Evolutionary conservation across 2,329 filamentous ascomycete species (phyloP), one percentile per base, ranked within the genome.

Genomic region (Gnomoniopsis smithogilvyi): DNA sequence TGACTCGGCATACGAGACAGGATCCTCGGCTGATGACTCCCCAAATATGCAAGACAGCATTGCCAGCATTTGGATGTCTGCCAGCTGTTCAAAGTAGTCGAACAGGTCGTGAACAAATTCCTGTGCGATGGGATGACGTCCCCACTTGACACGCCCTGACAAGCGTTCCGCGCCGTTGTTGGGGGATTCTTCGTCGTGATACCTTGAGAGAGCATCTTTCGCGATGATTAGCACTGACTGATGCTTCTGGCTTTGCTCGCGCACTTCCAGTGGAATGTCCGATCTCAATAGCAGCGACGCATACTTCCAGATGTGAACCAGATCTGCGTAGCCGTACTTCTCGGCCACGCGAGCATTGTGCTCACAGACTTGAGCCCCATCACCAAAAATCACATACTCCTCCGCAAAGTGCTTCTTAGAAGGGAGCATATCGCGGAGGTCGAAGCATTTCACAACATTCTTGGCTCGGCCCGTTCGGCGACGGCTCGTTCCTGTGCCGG

Each of bases 271-370:
- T 1, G 89, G 90, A 30, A 93, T 87, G 48, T 91, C 86, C 65
- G 90, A 89, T 64, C 87, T 86, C 49, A 98, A 76, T 6, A 98
- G 79, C 59, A 97, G 78, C 19, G 85, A 88, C 56, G 92, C 80
- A 64, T 97, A 88, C 51, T 84, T 85, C 95, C 95, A 99, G 7
- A 96, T 84, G 65, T 92, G 85, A 26, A 89, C 88, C 33, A 96
- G 74, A 63, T 96, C 91, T 15, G 79, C 72, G 63, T 85, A 83
- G 4, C 88, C 90, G 65, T 89, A 81, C 63, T 85, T 87, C 64
- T 86, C 81, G 10, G 94, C 93, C 49, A 96, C 86, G 1, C 76
- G 75, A 10, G 92, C 91, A 71, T 99, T 99, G 67, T 96, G 89
- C 48, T 84, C 80, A 72, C 94, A 98, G 3, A 96, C 86, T 41